phyloP scores from a whole-genome alignment of 1,139 yeast genomes.

The Hyphopichia pseudoburtonii region DNA sequence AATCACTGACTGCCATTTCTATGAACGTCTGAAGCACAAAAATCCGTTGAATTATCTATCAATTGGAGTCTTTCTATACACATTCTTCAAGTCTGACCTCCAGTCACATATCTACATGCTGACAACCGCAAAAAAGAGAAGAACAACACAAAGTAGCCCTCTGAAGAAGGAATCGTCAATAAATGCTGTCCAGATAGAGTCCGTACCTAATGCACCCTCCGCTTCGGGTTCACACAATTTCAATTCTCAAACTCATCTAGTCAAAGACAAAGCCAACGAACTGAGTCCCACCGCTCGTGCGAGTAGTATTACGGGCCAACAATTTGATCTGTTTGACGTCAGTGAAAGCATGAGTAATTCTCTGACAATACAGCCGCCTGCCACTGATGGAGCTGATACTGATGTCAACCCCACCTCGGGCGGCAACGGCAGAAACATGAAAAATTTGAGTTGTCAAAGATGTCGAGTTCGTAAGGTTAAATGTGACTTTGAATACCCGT shows the following conservation, averaged over 20 bases:
- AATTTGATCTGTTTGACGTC: too few species aligned
- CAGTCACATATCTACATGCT: neutral
- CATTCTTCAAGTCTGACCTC: neutral
- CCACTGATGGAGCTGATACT: neutral
- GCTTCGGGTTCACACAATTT: neutral
- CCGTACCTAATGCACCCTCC: neutral
- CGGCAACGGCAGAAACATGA: neutral
- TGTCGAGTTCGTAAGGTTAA: constrained; percentile 56
- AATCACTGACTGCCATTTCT: too few species aligned
- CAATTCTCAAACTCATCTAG: neutral
- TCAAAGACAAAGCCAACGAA: too few species aligned
- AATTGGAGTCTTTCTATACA: neutral
- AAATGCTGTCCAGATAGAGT: neutral
- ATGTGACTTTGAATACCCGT: constrained; percentile 52
- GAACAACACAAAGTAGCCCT: neutral
- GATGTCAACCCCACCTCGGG: neutral
- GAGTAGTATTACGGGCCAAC: too few species aligned
- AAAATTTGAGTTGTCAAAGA: constrained; percentile 37
- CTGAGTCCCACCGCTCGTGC: too few species aligned
- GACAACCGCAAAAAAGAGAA: neutral
- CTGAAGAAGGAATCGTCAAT: neutral
- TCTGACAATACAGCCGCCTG: neutral
- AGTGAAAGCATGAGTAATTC: too few species aligned
- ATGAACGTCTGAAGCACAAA: too few species aligned
- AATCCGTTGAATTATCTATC: too few species aligned